Conservation (phyloP, 2,329 filamentous ascomycete species). For the Pyricularia sp. region DNA sequence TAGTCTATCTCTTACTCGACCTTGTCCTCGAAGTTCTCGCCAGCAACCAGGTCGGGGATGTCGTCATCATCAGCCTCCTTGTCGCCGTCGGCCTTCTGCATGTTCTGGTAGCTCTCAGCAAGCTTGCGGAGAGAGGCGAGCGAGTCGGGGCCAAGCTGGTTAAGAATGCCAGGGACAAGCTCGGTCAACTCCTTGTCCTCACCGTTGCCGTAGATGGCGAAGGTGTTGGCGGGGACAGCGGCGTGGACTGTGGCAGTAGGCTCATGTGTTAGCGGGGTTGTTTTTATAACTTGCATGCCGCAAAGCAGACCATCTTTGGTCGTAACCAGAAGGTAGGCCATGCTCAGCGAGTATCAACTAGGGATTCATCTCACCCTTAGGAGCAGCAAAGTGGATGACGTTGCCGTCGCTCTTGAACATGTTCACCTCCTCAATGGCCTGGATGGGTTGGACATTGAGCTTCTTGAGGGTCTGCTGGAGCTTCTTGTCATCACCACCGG, state of each 20-base stretch:
- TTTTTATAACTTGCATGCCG: neutral
- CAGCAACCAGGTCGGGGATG: conserved; percentile 93
- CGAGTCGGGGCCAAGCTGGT: conserved; percentile 98
- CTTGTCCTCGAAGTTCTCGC: conserved; percentile 97
- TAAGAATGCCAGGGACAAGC: conserved; percentile 97
- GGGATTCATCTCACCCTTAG: conserved; percentile 66
- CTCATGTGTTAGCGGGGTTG: neutral
- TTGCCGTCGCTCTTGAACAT: conserved; percentile 99
- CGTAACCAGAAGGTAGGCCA: neutral
- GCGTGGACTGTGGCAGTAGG: conserved; percentile 69
- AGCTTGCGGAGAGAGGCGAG: conserved; percentile 96
- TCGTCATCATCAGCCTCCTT: conserved; percentile 79
- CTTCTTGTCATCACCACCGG: conserved; percentile 98
- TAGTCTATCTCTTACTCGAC: conserved; percentile 59
- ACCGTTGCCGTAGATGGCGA: conserved; percentile 96
- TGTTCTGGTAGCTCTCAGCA: conserved; percentile 97
- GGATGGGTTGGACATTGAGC: conserved; percentile 98
- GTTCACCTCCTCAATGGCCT: conserved; percentile 99
- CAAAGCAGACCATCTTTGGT: neutral
- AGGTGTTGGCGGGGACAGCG: conserved; percentile 95
- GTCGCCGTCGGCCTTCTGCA: conserved; percentile 88
- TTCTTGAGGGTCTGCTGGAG: conserved; percentile 96
- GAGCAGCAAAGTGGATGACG: conserved; percentile 97
- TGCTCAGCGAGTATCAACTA: neutral
- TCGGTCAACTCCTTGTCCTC: conserved; percentile 99